phyloP scores from a whole-genome alignment of 768 basidiomycete genomes.

The Leccinum rimulosum region DNA sequence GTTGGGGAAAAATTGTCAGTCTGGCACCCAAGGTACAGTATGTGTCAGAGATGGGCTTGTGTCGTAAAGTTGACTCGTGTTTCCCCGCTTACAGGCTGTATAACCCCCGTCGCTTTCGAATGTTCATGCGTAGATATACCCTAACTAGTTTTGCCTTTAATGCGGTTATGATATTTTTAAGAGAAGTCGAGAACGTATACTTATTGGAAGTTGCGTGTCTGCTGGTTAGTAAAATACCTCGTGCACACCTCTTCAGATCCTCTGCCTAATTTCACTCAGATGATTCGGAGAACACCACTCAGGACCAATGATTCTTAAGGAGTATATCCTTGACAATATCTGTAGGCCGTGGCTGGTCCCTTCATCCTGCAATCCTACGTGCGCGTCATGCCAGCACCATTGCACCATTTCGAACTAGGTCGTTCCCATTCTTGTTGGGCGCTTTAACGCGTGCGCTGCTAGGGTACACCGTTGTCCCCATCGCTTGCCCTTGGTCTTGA shows the following conservation, averaged over 20 bases:
- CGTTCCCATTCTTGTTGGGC: constrained; percentile 11
- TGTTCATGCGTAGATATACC: constrained; percentile 12
- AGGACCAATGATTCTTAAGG: constrained; percentile 2
- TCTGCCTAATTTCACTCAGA: neutral
- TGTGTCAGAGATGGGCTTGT: neutral
- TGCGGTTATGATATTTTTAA: neutral
- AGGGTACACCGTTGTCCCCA: constrained; percentile 18
- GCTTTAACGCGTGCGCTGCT: constrained; percentile 18
- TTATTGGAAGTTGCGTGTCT: neutral
- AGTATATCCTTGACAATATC: neutral
- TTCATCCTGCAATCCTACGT: neutral
- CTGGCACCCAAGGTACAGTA: constrained; percentile 78
- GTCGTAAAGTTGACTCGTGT: neutral
- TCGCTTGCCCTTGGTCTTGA: constrained; percentile 5
- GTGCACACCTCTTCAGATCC: neutral
- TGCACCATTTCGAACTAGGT: neutral
- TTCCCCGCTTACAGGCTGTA: constrained; percentile 11
- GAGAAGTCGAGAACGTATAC: neutral
- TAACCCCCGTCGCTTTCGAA: constrained; percentile 5
- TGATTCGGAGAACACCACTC: constrained; percentile 14
- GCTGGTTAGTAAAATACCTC: neutral
- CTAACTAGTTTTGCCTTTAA: constrained; percentile 1
- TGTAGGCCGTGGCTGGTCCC: neutral
- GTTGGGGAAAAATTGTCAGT: constrained; percentile 93
- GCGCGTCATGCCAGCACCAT: constrained; percentile 8